These are phyloP conservation scores for Actinidia arguta DNA, from an alignment of 179 eudicot species.

Conservation along the genomic window DNA sequence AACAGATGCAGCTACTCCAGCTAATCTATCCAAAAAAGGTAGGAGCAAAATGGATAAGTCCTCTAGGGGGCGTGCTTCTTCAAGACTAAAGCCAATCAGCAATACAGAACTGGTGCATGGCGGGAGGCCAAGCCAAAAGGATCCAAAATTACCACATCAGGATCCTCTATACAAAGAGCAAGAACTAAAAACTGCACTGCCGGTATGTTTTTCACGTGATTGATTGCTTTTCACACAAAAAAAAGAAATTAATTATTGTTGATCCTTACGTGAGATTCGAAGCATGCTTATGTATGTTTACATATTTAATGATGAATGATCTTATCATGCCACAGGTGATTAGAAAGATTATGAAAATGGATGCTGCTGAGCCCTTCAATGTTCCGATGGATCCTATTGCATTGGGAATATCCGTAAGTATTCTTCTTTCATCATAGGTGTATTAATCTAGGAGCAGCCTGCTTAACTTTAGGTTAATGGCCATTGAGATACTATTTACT, in stretches of 20 bases:
- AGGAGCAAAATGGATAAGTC: slow-evolving; percentile 59
- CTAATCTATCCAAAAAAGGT: slow-evolving; percentile 39
- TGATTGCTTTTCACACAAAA: too few species aligned
- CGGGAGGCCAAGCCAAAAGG: slow-evolving; percentile 37
- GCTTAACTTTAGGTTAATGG: not conserved
- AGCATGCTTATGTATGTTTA: not conserved
- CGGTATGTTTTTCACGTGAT: slow-evolving; percentile 46
- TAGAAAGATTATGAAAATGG: slow-evolving; percentile 88
- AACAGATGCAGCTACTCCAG: slow-evolving; percentile 31
- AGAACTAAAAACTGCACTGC: slow-evolving; percentile 75
- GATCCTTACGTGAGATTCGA: not conserved
- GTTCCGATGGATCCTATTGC: slow-evolving; percentile 83
- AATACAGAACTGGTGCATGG: slow-evolving; percentile 33
- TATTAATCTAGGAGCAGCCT: not conserved
- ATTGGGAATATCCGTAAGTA: slow-evolving; percentile 87
- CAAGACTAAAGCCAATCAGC: slow-evolving; percentile 39
- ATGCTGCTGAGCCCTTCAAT: slow-evolving; percentile 94
- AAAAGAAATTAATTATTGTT: not conserved
- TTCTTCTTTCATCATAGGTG: not conserved
- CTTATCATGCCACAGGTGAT: slow-evolving; percentile 51
- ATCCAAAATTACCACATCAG: slow-evolving; percentile 34
- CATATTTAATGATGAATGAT: not conserved
- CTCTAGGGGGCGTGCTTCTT: slow-evolving; percentile 45
- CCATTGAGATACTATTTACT: not conserved
- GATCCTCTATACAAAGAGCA: slow-evolving; percentile 49